These are phyloP conservation scores for Pichia gijzeniarum DNA, from an alignment of 805 yeast species.

Conservation along the genomic window DNA sequence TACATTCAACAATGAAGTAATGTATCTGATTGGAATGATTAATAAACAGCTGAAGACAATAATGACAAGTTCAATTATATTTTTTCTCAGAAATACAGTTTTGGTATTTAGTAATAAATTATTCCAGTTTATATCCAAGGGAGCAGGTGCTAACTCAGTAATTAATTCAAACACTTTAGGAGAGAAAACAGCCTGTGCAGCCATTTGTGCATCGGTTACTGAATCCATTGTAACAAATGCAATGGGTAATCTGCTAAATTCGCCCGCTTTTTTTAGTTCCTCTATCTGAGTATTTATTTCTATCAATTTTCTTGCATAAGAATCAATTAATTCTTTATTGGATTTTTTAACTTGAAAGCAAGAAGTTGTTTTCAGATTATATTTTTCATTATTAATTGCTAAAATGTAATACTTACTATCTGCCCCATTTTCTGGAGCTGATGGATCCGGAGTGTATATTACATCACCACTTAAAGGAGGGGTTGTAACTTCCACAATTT, in stretches of 20 bases:
- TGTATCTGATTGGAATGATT: conserved; percentile 49
- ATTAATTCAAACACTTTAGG: conserved; percentile 82
- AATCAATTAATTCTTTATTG: conserved; percentile 29
- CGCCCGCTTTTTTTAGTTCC: conserved; percentile 24
- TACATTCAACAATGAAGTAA: conserved; percentile 50
- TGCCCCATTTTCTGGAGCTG: not conserved
- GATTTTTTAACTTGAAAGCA: conserved; percentile 5
- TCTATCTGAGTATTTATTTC: conserved; percentile 36
- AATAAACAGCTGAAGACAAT: conserved; percentile 45
- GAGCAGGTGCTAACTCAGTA: conserved; percentile 89
- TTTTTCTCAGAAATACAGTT: conserved; percentile 31
- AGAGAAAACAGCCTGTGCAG: conserved; percentile 91
- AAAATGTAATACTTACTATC: conserved; percentile 3
- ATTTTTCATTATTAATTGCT: not conserved
- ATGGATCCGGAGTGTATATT: conserved; percentile 8
- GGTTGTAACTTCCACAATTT: conserved; percentile 22
- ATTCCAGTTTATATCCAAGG: conserved; percentile 87
- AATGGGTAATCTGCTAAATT: conserved; percentile 37
- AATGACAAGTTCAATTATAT: conserved; percentile 32
- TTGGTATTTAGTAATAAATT: conserved; percentile 39
- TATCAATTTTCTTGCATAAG: conserved; percentile 31
- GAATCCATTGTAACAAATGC: conserved; percentile 89
- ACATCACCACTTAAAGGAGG: conserved; percentile 15
- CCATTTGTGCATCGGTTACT: conserved; percentile 94
- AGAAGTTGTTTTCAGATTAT: not conserved